Evolutionary conservation across 2,329 filamentous ascomycete species (phyloP).

Genomic region (Metarhizium guizhouense): DNA sequence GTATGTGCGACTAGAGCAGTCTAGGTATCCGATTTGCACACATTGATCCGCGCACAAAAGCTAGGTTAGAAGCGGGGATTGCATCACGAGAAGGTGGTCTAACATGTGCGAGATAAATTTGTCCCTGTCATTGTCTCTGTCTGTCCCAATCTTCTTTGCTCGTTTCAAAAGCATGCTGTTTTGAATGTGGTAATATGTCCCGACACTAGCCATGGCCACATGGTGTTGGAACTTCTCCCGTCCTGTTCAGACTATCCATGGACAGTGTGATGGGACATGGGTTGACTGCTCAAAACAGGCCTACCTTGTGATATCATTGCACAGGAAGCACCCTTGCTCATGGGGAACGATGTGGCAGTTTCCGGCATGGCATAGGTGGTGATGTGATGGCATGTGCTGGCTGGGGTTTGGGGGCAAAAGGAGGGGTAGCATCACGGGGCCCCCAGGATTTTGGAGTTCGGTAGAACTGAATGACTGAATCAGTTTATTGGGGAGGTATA

Average conservation of each 20-base stretch:
- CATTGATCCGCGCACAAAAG: no score
- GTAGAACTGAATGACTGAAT: neutral
- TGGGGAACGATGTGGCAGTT: neutral
- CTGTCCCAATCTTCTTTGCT: no score
- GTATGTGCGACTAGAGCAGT: no score
- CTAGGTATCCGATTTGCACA: no score
- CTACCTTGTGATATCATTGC: constrained; percentile 2
- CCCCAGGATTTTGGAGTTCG: neutral
- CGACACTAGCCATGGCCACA: neutral
- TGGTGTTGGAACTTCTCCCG: neutral
- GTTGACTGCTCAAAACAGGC: neutral
- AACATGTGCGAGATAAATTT: no score
- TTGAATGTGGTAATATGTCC: constrained; percentile 5
- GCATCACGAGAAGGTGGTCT: no score
- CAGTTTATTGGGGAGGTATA: no score
- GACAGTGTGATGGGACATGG: no score
- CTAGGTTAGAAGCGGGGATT: no score
- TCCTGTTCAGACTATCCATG: neutral
- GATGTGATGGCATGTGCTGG: neutral
- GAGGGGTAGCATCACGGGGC: neutral
- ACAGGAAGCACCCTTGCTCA: neutral
- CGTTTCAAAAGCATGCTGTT: no score
- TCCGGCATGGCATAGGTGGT: neutral
- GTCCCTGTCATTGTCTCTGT: no score
- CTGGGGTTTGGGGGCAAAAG: neutral